These are phyloP conservation scores for Sechiopsis laciniata DNA, from an alignment of 306 rosid species.

Conservation along the genomic window DNA sequence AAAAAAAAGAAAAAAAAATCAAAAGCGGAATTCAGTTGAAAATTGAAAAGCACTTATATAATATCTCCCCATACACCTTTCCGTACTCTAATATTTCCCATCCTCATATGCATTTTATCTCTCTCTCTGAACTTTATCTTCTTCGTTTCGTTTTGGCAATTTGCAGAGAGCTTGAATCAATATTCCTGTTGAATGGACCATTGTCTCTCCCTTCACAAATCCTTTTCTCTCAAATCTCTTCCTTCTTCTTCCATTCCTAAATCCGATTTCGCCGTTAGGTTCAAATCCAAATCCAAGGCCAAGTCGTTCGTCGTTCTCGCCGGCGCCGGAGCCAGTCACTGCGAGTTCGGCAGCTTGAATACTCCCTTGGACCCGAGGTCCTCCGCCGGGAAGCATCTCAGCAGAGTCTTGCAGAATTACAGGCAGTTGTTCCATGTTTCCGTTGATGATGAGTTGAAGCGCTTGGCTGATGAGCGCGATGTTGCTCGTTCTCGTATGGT, in stretches of 20 bases:
- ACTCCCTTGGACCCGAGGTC: slow-evolving; percentile 68
- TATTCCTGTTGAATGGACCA: slow-evolving; percentile 37
- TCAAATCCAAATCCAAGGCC: not conserved
- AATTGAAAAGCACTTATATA: not conserved
- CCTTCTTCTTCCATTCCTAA: not conserved
- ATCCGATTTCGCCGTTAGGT: not conserved
- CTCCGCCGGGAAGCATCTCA: slow-evolving; percentile 49
- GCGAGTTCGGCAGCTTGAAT: slow-evolving; percentile 49
- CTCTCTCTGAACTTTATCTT: slow-evolving; percentile 2
- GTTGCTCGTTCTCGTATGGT: slow-evolving; percentile 51
- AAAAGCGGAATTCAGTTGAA: not conserved
- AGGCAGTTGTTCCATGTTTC: slow-evolving; percentile 67
- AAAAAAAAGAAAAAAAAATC: not conserved
- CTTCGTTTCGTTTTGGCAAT: too few relatives aligned
- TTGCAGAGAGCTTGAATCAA: slow-evolving; percentile 15
- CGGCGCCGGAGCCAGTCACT: slow-evolving; percentile 38
- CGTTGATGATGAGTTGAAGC: slow-evolving; percentile 59
- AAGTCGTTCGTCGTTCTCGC: slow-evolving; percentile 28
- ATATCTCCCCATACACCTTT: not conserved
- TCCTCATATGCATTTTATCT: too few relatives aligned
- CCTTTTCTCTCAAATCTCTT: slow-evolving; percentile 20
- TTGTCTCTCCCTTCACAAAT: slow-evolving; percentile 31
- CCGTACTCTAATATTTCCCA: not conserved
- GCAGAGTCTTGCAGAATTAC: slow-evolving; percentile 72
- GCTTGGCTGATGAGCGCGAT: slow-evolving; percentile 43